A percentile compares a stretch with the other conserved stretches of the same genome.
Conservation (phyloP, 1,284 basidiomycete genomes). For the Anthracocystis setariae region DNA sequence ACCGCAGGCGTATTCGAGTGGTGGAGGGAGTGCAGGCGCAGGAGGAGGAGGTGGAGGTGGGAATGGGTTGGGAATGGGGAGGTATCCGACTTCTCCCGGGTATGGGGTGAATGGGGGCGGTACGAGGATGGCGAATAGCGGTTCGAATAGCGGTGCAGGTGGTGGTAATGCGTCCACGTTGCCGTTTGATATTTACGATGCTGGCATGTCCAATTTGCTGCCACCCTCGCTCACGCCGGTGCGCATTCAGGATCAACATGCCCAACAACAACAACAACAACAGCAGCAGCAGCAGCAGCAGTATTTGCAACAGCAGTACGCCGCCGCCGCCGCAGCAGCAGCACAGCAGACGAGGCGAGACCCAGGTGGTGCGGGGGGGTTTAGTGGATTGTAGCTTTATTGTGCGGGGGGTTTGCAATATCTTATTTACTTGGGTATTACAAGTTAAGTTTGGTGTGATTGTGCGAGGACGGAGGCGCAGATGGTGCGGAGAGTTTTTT, state of each 20-base stretch:
- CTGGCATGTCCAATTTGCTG: constrained; percentile 52
- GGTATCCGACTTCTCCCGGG: constrained; percentile 27
- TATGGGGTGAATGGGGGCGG: constrained; percentile 25
- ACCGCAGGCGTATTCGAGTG: constrained; percentile 29
- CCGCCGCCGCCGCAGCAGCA: constrained; percentile 17
- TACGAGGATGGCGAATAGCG: constrained; percentile 7
- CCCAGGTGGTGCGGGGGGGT: constrained; percentile 9
- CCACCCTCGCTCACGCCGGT: constrained; percentile 42
- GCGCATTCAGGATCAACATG: constrained; percentile 40
- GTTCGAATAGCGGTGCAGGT: constrained; percentile 5
- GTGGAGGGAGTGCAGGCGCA: background rate
- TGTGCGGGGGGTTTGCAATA: too few relatives aligned
- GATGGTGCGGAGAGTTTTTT: constrained; percentile 40
- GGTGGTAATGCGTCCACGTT: constrained; percentile 24
- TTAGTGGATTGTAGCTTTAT: constrained; percentile 16
- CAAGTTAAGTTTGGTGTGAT: background rate
- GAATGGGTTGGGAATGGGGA: too few relatives aligned
- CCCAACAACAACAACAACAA: constrained; percentile 20
- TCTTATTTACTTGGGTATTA: too few relatives aligned
- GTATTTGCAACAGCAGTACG: constrained; percentile 22
- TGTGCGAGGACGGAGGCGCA: constrained; percentile 7
- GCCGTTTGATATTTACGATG: constrained; percentile 57
- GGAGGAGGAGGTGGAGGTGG: too few relatives aligned
- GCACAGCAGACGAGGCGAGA: constrained; percentile 11
- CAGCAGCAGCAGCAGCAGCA: constrained; percentile 28